Evolutionary conservation across 2,329 filamentous ascomycete genomes (phyloP), one percentile per base, ranked within the genome.

Genomic region (Ceratocystis cubensis): DNA sequence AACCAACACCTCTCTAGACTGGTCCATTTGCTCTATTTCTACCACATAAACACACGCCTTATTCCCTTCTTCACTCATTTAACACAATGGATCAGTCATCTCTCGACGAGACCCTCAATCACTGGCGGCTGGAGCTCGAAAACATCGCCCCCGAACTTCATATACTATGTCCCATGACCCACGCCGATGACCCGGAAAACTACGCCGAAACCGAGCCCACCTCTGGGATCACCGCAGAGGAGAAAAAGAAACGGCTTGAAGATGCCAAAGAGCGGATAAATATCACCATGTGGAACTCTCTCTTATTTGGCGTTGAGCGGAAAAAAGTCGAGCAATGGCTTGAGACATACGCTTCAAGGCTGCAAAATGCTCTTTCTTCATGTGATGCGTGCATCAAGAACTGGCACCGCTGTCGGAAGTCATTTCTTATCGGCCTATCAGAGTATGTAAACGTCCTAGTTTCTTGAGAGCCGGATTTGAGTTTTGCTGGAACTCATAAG

Each of bases 371-470:
- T 48, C 78, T 92, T 28, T 82, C 79, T 67, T 79, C 76, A 67
- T 92, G 88, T 74, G 83, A 89, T 65, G 79, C 82, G 64, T 92
- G 88, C 73, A 86, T 89, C 64, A 80, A 85, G 69, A 86, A 86
- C 70, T 92, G 89, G 82, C 88, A 92, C 74, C 84, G 84, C 72
- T 82, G 81, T 37, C 86, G 88, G 69, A 82, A 82, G 68, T 76
- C 78, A 66, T 82, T 88, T 69, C 76, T 89, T 41, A 82, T 84
- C 68, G 78, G 82, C 61, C 78, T 91, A 65, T 79, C 82, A 70
- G 82, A 86, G 80, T 85, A 77, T 71, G 78, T 75, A 59, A 10
- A 59, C 10, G n/a, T 37, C 17, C 28, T n/a, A 20, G 7, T 8
- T 28, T 53, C 20, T 28, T 13, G n/a, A 20, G 1, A 22, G 7